Percentiles rank a stretch among this genome's conserved stretches.
These are phyloP conservation scores for Gossypium gossypioides DNA, from an alignment of 441 rosid genomes.

Conservation along the genomic window DNA sequence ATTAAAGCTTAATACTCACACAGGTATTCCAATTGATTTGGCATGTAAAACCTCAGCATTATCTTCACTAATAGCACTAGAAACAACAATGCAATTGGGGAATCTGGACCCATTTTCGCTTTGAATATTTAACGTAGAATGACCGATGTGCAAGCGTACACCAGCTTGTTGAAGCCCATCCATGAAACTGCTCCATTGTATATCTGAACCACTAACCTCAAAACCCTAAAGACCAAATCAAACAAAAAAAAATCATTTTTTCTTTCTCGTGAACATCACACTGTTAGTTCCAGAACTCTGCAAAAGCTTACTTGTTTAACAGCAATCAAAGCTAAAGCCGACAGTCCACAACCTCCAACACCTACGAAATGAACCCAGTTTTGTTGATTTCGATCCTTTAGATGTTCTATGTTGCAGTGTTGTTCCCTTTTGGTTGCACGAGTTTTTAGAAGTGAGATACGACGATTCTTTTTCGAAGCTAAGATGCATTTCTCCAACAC, in stretches of 20 bases:
- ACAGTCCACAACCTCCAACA: constrained; percentile 25
- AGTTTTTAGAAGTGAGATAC: background rate
- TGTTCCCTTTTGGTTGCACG: background rate
- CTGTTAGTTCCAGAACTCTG: background rate
- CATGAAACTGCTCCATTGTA: constrained; percentile 24
- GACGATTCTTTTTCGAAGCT: background rate
- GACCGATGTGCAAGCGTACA: constrained; percentile 20
- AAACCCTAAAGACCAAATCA: constrained; percentile 16
- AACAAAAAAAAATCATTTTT: background rate
- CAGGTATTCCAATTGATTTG: constrained; percentile 20
- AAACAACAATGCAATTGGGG: constrained; percentile 25
- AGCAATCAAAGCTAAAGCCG: constrained; percentile 26
- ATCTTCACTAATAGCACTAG: constrained; percentile 24
- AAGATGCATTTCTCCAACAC: background rate
- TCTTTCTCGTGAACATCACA: background rate
- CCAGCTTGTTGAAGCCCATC: constrained; percentile 19
- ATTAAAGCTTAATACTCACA: constrained; percentile 15
- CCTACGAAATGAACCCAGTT: constrained; percentile 29
- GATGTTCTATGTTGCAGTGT: background rate
- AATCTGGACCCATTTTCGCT: constrained; percentile 17
- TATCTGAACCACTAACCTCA: constrained; percentile 28
- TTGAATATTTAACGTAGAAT: constrained; percentile 16
- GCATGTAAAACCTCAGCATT: constrained; percentile 24
- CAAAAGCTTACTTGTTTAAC: constrained; percentile 19
- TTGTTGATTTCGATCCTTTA: constrained; percentile 10